A percentile compares a stretch with the other conserved stretches of the same genome.
Evolutionary conservation across 441 rosid species (phyloP).

Genomic region (Gossypium schwendimanii): DNA sequence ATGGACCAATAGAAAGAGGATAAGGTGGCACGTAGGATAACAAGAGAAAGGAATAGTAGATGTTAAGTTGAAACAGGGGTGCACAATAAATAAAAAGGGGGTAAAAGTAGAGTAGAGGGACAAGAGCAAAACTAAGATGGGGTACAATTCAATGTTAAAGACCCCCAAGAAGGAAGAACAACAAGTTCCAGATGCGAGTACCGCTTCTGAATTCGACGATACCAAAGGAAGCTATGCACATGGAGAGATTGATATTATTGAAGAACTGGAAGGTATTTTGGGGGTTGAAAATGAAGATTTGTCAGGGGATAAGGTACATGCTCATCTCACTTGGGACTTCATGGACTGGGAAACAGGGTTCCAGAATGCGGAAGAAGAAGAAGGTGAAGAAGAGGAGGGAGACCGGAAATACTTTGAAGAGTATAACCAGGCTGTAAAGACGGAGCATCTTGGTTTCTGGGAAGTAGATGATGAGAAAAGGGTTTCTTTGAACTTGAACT

Average conservation of each 20-base stretch:
- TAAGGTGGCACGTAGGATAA: conserved; percentile 26
- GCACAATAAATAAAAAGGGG: neutral
- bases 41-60: neutral
- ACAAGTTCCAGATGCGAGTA: conserved; percentile 22
- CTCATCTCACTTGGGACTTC: conserved; percentile 25
- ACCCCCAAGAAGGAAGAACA: conserved; percentile 53
- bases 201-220: conserved; percentile 15
- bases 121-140: conserved; percentile 24
- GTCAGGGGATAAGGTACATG: neutral
- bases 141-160: conserved; percentile 28
- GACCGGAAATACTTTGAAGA: conserved; percentile 8
- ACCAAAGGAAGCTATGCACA: conserved; percentile 9
- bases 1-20: conserved; percentile 28
- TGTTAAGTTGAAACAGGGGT: neutral
- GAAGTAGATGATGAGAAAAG: conserved; percentile 33
- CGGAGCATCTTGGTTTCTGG: conserved; percentile 31
- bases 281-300: conserved; percentile 26
- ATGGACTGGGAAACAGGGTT: conserved; percentile 31
- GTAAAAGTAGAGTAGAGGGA: neutral
- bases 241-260: conserved; percentile 19
- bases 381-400: conserved; percentile 23
- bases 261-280: conserved; percentile 35
- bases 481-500: conserved; percentile 45
- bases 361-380: conserved; percentile 16
- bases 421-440: conserved; percentile 20